Conservation (phyloP, 257 asterid genomes). For the Nicotiana obtusifolia region DNA sequence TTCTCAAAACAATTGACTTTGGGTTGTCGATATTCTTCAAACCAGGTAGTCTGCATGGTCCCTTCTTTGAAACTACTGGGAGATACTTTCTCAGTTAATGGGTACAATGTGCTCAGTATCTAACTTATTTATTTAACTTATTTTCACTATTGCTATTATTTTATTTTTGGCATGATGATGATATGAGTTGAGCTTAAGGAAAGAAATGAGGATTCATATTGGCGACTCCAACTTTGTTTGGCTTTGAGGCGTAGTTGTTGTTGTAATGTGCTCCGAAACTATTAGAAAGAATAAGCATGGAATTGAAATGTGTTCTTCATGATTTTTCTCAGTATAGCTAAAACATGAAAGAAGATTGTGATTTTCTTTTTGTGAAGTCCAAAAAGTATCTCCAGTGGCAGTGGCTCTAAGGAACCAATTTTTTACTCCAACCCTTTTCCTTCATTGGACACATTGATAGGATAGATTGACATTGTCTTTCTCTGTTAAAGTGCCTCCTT, state of each 20-base stretch:
- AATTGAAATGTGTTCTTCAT: not conserved
- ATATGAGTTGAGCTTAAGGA: too few relatives aligned
- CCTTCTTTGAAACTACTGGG: not conserved
- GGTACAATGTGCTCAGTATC: not conserved
- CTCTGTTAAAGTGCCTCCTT: not conserved
- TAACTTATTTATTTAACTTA: too few relatives aligned
- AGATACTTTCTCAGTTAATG: not conserved
- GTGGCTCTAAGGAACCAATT: not conserved
- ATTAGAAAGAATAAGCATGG: not conserved
- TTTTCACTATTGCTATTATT: too few relatives aligned
- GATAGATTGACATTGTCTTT: not conserved
- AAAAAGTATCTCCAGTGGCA: not conserved
- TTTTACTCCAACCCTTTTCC: not conserved
- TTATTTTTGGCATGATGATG: too few relatives aligned
- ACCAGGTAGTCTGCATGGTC: constrained; percentile 49
- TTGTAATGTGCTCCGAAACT: not conserved
- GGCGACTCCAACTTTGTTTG: too few relatives aligned
- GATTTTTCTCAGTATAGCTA: not conserved
- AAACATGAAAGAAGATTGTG: not conserved
- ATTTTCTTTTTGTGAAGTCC: not conserved
- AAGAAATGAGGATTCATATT: too few relatives aligned
- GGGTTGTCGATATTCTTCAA: constrained; percentile 86
- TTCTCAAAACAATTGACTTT: constrained; percentile 85
- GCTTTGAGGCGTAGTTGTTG: too few relatives aligned
- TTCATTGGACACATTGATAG: not conserved